phyloP scores from a whole-genome alignment of 179 eudicot species.

The Nepenthes alata region DNA sequence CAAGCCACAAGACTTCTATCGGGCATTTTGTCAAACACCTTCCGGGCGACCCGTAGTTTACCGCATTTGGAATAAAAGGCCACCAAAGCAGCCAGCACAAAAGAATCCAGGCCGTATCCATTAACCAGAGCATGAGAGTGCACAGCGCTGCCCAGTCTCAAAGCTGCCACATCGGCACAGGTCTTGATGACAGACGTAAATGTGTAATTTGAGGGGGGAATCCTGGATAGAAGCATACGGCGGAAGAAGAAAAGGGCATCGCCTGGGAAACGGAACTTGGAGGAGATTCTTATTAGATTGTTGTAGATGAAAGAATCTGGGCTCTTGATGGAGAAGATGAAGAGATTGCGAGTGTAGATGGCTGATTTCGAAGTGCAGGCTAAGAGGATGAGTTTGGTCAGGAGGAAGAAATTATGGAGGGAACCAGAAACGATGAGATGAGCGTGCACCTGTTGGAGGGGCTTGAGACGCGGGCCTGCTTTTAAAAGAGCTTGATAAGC shows the following conservation, averaged over 20 bases:
- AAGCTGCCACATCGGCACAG: slow-evolving; percentile 13
- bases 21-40: slow-evolving; percentile 32
- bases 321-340: slow-evolving; percentile 17
- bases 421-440: slow-evolving; percentile 20
- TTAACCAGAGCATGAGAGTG: slow-evolving; percentile 19
- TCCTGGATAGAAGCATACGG: slow-evolving; percentile 12
- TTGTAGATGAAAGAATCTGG: slow-evolving; percentile 30
- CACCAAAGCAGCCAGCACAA: slow-evolving; percentile 22
- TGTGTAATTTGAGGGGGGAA: slow-evolving; percentile 15
- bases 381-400: slow-evolving; percentile 23
- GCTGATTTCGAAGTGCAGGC: slow-evolving; percentile 15
- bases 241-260: slow-evolving; percentile 20
- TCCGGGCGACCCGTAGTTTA: slow-evolving; percentile 16
- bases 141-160: slow-evolving; percentile 14
- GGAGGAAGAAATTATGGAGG: slow-evolving; percentile 10
- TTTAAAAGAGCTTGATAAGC: slow-evolving; percentile 18
- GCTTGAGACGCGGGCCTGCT: slow-evolving; percentile 23
- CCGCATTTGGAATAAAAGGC: slow-evolving; percentile 25
- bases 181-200: slow-evolving; percentile 27
- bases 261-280: slow-evolving; percentile 15
- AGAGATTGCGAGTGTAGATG: slow-evolving; percentile 22
- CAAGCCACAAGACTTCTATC: slow-evolving; percentile 22
- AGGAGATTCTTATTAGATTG: slow-evolving; percentile 22
- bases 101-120: slow-evolving; percentile 22
- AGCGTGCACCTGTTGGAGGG: slow-evolving; percentile 28